Conservation (phyloP, 2,329 filamentous ascomycete genomes). For the Arthrobotrys megalospora region DNA sequence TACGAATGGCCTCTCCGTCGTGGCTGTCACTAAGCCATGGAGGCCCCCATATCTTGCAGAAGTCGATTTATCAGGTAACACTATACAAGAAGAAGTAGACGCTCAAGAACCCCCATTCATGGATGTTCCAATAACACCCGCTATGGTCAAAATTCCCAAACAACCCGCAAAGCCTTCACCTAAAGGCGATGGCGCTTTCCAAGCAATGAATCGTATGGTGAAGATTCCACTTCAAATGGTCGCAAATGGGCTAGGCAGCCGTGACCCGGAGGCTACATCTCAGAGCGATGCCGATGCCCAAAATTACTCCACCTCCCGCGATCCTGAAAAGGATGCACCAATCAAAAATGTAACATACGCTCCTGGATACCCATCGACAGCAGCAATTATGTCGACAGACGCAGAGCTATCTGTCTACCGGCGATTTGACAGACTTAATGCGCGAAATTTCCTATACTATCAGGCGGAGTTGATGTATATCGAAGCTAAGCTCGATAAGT, state of each 20-base stretch:
- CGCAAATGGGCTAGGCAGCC: neutral
- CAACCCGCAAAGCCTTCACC: neutral
- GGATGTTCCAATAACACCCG: neutral
- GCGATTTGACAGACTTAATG: constrained; percentile 48
- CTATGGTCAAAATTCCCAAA: neutral
- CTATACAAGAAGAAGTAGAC: constrained; percentile 30
- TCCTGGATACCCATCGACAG: constrained; percentile 52
- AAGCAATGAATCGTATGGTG: constrained; percentile 37
- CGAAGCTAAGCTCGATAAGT: constrained; percentile 41
- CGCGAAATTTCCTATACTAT: constrained; percentile 47
- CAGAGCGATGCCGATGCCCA: neutral
- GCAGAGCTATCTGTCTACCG: constrained; percentile 49
- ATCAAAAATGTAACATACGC: constrained; percentile 35
- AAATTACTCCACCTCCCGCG: constrained; percentile 21
- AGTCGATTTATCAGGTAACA: constrained; percentile 10
- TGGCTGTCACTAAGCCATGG: constrained; percentile 39
- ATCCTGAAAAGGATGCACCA: constrained; percentile 54
- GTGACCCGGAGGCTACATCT: constrained; percentile 5
- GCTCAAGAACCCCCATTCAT: constrained; percentile 12
- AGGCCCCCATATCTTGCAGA: constrained; percentile 35
- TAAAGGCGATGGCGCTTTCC: neutral
- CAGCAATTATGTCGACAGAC: constrained; percentile 53
- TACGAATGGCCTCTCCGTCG: constrained; percentile 5
- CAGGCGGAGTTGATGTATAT: constrained; percentile 54
- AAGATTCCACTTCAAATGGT: constrained; percentile 20